These are phyloP conservation scores for Paralagenidium karlingii DNA, from an alignment of 352 stramenopile species.

Conservation along the genomic window DNA sequence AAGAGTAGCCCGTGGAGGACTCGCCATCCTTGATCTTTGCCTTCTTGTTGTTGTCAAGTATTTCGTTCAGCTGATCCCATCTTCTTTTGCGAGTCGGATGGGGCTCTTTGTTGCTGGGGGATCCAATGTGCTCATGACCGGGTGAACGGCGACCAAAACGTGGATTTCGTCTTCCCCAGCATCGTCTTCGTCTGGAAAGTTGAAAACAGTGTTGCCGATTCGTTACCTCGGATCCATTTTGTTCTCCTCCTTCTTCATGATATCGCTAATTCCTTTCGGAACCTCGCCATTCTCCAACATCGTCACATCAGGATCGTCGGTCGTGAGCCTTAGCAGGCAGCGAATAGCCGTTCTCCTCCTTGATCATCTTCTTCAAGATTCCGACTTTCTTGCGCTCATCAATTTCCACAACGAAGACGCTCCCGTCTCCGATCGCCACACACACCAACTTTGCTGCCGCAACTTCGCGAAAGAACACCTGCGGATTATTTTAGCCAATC, in stretches of 20 bases:
- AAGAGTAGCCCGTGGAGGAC: slow-evolving; percentile 7
- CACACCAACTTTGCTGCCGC: too few species aligned
- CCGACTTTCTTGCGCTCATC: background rate
- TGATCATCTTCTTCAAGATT: slow-evolving; percentile 4
- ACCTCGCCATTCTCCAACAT: slow-evolving; percentile 7
- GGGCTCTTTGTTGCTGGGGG: background rate
- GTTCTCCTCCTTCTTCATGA: slow-evolving; percentile 7
- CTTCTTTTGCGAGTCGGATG: slow-evolving; percentile 6
- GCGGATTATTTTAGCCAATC: too few species aligned
- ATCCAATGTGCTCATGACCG: background rate
- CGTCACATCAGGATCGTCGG: slow-evolving; percentile 4
- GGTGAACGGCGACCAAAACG: too few species aligned
- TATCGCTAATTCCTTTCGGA: slow-evolving; percentile 5
- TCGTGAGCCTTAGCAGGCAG: background rate
- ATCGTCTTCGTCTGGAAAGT: slow-evolving; percentile 4
- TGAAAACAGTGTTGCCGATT: slow-evolving; percentile 6
- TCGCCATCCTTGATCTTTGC: slow-evolving; percentile 5
- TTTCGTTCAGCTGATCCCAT: slow-evolving; percentile 10
- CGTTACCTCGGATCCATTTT: slow-evolving; percentile 5
- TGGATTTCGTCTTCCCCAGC: slow-evolving; percentile 6
- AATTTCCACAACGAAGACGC: background rate
- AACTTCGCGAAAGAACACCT: too few species aligned
- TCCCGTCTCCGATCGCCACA: slow-evolving; percentile 6
- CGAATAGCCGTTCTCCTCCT: slow-evolving; percentile 3
- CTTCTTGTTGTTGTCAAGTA: slow-evolving; percentile 10